phyloP scores from a whole-genome alignment of 495 filamentous ascomycete genomes.

The Aspergillus ostianus region DNA sequence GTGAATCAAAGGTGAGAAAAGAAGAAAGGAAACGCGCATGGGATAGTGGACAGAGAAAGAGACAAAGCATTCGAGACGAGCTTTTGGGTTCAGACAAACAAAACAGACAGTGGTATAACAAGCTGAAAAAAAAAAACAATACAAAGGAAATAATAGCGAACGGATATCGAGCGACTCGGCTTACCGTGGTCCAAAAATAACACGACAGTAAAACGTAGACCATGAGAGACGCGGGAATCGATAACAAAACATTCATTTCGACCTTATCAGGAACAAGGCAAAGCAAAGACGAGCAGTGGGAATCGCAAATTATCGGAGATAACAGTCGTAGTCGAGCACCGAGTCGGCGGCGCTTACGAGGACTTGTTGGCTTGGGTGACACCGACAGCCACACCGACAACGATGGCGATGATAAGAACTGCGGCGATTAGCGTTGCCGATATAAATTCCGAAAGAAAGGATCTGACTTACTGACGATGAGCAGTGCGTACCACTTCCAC shows the following conservation, averaged over 20 bases:
- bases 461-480: slow-evolving; percentile 68
- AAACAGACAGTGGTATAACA: slow-evolving; percentile 27
- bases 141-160: slow-evolving; percentile 16
- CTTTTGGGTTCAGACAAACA: slow-evolving; percentile 1
- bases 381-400: slow-evolving; percentile 51
- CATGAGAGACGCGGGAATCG: neutral
- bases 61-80: slow-evolving; percentile 9
- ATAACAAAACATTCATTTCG: slow-evolving; percentile 7
- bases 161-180: slow-evolving; percentile 6
- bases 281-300: slow-evolving; percentile 2
- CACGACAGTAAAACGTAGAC: slow-evolving; percentile 4
- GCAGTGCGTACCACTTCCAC: slow-evolving; percentile 98
- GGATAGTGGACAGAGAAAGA: too few relatives aligned
- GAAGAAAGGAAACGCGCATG: slow-evolving; percentile 5
- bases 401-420: slow-evolving; percentile 52
- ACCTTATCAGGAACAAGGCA: slow-evolving; percentile 1
- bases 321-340: neutral
- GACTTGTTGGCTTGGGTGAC: slow-evolving; percentile 39
- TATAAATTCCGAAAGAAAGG: neutral
- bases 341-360: neutral
- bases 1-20: slow-evolving; percentile 7
- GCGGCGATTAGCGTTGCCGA: slow-evolving; percentile 2
- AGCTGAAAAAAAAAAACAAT: slow-evolving; percentile 17
- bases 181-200: slow-evolving; percentile 10
- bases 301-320: slow-evolving; percentile 2